Evolutionary conservation across 2,329 filamentous ascomycete genomes (phyloP), one percentile per base, ranked within the genome.

Genomic region (Periconia sp.): DNA sequence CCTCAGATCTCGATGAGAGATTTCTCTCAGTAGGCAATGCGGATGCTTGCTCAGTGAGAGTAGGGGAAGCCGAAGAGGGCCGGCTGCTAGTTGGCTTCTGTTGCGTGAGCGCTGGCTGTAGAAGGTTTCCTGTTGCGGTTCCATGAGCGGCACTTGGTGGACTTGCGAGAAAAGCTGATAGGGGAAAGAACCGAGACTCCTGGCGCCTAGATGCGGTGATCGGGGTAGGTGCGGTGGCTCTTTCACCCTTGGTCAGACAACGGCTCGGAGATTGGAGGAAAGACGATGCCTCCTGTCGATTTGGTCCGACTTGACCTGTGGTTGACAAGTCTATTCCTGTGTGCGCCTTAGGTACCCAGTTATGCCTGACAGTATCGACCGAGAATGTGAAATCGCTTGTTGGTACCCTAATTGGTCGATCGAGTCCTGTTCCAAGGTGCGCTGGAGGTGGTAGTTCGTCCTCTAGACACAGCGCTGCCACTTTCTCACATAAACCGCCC

Each of bases 341-440:
- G 13, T 42, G 49, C 22, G 59, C 57, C 17, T 59, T 54, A 13
- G 54, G 52, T n/a, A 50, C 46, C 60, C 61, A 65, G 36, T 53
- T 42, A 32, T 59, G 49, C 25, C 50, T 43, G 9, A 59, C 43
- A 12, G 32, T 36, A 10, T 56, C 46, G 11, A 43, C 21, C 8
- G 31, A 33, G 23, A 36, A 33, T 3, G 21, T 28, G 31, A 24
- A 36, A 10, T 32, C 23, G 32, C 13, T 6, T 3, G 36, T 38
- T 22, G 33, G 32, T 11, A 25, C 28, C n/a, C 12, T 19, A 29
- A n/a, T 16, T 15, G 9, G 34, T 22, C 22, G 33, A 32, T 12
- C 50, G 17, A 13, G n/a, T n/a, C n/a, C n/a, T n/a, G n/a, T n/a
- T n/a, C n/a, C n/a, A n/a, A n/a, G n/a, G n/a, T n/a, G n/a, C n/a